Conservation (phyloP, 805 yeast species). For the Soucietia sequanensis region DNA sequence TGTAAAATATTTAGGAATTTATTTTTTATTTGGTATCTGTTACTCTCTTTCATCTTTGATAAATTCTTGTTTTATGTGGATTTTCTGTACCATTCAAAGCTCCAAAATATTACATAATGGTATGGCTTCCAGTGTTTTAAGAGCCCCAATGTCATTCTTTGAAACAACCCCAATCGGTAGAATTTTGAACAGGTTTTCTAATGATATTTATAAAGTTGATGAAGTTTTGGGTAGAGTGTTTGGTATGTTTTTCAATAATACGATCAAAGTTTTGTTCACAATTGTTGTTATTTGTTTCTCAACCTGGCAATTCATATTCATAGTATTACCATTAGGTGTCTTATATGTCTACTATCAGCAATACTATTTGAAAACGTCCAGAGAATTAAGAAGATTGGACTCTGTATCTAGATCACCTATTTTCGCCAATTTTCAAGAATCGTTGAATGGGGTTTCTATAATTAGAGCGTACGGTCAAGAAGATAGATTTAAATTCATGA, state of each 20-base stretch:
- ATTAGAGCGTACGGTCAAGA: slow-evolving; percentile 73
- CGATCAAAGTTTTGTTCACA: slow-evolving; percentile 68
- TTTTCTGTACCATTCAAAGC: slow-evolving; percentile 79
- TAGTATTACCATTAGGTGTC: slow-evolving; percentile 67
- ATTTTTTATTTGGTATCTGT: slow-evolving; percentile 69
- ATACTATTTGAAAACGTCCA: slow-evolving; percentile 70
- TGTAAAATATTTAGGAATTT: slow-evolving; percentile 69
- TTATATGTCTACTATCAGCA: slow-evolving; percentile 73
- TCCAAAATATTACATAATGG: slow-evolving; percentile 71
- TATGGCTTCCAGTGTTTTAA: slow-evolving; percentile 70
- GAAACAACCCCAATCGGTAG: slow-evolving; percentile 97
- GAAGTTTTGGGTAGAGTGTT: slow-evolving; percentile 72
- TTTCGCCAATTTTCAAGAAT: slow-evolving; percentile 82
- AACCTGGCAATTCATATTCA: slow-evolving; percentile 80
- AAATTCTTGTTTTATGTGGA: slow-evolving; percentile 72
- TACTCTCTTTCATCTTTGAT: slow-evolving; percentile 59
- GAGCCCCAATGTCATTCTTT: slow-evolving; percentile 94
- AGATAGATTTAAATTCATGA: slow-evolving; percentile 60
- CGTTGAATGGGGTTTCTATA: slow-evolving; percentile 70
- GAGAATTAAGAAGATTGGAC: slow-evolving; percentile 81
- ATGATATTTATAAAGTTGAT: slow-evolving; percentile 86
- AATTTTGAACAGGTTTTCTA: slow-evolving; percentile 85
- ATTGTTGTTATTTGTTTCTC: slow-evolving; percentile 77
- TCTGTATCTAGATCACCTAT: slow-evolving; percentile 79
- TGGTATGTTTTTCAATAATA: slow-evolving; percentile 62